phyloP scores from a whole-genome alignment of 495 filamentous ascomycete species.

The Neurospora sp. region DNA sequence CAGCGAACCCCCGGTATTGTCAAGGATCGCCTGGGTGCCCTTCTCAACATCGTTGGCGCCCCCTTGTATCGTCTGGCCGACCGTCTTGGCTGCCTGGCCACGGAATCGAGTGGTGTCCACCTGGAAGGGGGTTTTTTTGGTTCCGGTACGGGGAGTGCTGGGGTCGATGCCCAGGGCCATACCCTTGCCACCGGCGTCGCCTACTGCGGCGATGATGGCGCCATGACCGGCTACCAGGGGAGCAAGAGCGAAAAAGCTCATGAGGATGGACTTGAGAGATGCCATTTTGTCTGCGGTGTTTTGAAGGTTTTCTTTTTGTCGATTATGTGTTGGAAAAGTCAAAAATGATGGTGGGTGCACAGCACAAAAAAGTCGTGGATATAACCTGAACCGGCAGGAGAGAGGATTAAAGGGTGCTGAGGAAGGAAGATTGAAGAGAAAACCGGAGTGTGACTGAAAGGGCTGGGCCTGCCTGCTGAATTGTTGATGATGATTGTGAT shows the following conservation, averaged over 20 bases:
- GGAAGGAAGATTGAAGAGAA: not conserved
- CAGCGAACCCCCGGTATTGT: slow-evolving; percentile 33
- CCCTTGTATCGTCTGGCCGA: slow-evolving; percentile 31
- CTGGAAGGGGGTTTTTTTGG: slow-evolving; percentile 38
- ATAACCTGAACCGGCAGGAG: slow-evolving; percentile 18
- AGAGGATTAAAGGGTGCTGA: not conserved
- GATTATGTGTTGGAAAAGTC: not conserved
- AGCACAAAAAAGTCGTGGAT: not conserved
- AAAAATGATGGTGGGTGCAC: not conserved
- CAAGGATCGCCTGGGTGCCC: slow-evolving; percentile 37
- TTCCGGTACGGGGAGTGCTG: slow-evolving; percentile 42
- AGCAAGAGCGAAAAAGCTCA: slow-evolving; percentile 19
- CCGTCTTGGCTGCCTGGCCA: slow-evolving; percentile 29
- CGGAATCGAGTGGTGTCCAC: slow-evolving; percentile 44
- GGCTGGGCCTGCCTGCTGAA: not conserved
- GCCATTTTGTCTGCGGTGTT: slow-evolving; percentile 16
- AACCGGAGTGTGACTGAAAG: not conserved
- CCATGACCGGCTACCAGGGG: slow-evolving; percentile 37
- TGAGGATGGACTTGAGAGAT: slow-evolving; percentile 17
- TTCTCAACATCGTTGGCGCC: slow-evolving; percentile 39
- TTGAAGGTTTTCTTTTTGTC: not conserved
- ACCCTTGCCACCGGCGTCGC: slow-evolving; percentile 39
- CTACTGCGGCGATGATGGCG: slow-evolving; percentile 37
- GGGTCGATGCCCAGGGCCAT: slow-evolving; percentile 39
- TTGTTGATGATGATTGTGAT: not conserved